Conservation (phyloP, 2,329 filamentous ascomycete genomes). For the Coniochaeta sp. region DNA sequence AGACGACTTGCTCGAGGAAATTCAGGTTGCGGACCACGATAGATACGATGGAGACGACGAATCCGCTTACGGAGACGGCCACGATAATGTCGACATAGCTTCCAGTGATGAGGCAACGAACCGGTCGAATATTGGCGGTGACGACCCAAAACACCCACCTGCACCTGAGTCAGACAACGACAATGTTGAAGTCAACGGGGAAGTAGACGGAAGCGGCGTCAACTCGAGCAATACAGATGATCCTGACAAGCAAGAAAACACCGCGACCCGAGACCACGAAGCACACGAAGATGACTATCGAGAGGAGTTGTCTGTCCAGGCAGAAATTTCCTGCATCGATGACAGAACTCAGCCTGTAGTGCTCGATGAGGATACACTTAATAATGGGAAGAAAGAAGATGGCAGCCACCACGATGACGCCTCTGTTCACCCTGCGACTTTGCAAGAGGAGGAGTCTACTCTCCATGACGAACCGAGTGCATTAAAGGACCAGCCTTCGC, state of each 20-base stretch:
- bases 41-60: background rate
- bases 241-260: background rate
- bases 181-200: background rate
- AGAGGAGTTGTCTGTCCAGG: background rate
- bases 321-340: background rate
- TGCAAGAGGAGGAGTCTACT: background rate
- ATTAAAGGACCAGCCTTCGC: background rate
- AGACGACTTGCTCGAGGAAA: background rate
- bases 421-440: background rate
- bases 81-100: slow-evolving; percentile 4
- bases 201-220: too few relatives aligned
- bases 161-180: background rate
- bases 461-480: background rate
- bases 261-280: background rate
- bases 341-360: background rate
- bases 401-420: background rate
- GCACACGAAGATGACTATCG: background rate
- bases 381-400: background rate
- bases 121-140: background rate
- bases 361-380: background rate
- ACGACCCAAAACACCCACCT: background rate
- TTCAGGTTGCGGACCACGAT: background rate
- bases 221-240: background rate
- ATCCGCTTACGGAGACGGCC: background rate
- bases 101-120: background rate